Evolutionary conservation across 495 filamentous ascomycete species (phyloP).

Genomic region (Mytilinidion resinicola): DNA sequence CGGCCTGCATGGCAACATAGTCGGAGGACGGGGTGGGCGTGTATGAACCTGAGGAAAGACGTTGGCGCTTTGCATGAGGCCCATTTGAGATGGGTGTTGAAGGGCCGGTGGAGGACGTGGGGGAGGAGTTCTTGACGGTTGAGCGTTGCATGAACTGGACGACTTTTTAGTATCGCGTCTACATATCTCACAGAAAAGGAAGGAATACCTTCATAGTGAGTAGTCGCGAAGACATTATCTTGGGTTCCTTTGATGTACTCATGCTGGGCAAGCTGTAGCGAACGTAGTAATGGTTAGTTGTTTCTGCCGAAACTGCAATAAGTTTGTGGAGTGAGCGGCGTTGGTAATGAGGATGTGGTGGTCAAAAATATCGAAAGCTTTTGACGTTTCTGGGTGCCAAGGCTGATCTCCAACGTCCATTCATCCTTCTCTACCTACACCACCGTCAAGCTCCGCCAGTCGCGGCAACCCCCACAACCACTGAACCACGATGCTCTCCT

Average conservation of each 20-base stretch:
- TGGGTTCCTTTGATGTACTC: conserved; percentile 33
- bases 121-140: conserved; percentile 44
- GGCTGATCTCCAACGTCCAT: too few relatives aligned
- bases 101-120: conserved; percentile 38
- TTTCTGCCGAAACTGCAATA: too few relatives aligned
- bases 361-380: too few relatives aligned
- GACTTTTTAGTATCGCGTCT: neutral
- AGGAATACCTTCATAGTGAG: conserved; percentile 76
- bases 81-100: conserved; percentile 31
- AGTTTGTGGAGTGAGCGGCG: too few relatives aligned
- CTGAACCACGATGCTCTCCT: neutral
- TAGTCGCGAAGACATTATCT: conserved; percentile 82
- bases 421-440: too few relatives aligned
- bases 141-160: conserved; percentile 90
- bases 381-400: too few relatives aligned
- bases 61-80: conserved; percentile 44
- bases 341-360: too few relatives aligned
- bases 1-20: conserved; percentile 54
- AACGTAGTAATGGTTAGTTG: too few relatives aligned
- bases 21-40: conserved; percentile 37
- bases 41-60: conserved; percentile 39
- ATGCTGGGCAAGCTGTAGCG: neutral
- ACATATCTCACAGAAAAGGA: neutral
- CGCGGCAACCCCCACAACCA: neutral
- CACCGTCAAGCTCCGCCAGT: too few relatives aligned